Conservation (phyloP, 2,329 filamentous ascomycete species). For the Pseudopyrenochaeta lycopersici region DNA sequence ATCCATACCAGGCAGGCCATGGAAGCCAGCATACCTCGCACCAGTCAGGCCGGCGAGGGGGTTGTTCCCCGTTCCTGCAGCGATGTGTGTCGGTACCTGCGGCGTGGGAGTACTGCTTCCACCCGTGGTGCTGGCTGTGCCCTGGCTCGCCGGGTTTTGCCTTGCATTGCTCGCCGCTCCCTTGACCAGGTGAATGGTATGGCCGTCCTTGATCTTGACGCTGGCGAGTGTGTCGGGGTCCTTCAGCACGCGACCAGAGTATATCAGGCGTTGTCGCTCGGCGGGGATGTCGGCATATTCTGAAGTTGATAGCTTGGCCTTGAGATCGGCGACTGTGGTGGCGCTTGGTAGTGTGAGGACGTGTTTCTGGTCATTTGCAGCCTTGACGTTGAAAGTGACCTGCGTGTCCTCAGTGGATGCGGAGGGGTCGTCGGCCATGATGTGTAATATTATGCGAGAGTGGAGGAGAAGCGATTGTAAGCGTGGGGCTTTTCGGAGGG, state of each 20-base stretch:
- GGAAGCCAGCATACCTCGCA: conserved; percentile 90
- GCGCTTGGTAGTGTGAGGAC: conserved; percentile 80
- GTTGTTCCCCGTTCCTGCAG: conserved; percentile 81
- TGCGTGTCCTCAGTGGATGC: conserved; percentile 70
- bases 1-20: conserved; percentile 84
- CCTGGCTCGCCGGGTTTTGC: conserved; percentile 63
- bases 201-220: conserved; percentile 95
- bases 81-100: conserved; percentile 78
- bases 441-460: conserved; percentile 10
- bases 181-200: conserved; percentile 96
- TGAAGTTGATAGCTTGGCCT: conserved; percentile 81
- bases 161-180: conserved; percentile 87
- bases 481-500: conserved; percentile 6
- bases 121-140: conserved; percentile 43
- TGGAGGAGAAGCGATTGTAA: conserved; percentile 15
- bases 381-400: conserved; percentile 96
- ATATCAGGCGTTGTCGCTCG: conserved; percentile 93
- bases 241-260: conserved; percentile 96
- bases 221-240: conserved; percentile 84
- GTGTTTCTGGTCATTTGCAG: conserved; percentile 88
- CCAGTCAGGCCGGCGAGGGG: conserved; percentile 90
- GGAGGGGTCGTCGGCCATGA: conserved; percentile 72
- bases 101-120: conserved; percentile 61
- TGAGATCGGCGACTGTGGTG: conserved; percentile 84
- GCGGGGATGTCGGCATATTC: conserved; percentile 88